Percentiles rank a stretch among this genome's conserved stretches.
Conservation (phyloP, 495 filamentous ascomycete genomes). For the Daldinia decipiens region DNA sequence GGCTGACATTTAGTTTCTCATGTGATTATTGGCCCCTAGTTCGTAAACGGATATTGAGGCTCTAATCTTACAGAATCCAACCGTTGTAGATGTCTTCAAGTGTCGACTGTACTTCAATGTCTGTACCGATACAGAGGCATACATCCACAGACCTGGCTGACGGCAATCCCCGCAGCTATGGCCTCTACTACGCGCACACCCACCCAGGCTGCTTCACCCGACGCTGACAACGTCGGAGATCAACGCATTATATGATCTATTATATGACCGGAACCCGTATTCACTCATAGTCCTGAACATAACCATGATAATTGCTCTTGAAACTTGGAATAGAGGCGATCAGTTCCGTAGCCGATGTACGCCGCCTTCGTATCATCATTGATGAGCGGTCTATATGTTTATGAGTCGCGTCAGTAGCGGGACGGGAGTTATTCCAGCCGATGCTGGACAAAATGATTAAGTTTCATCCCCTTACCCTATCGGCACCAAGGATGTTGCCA, state of each 20-base stretch:
- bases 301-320: slow-evolving; percentile 1
- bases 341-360: slow-evolving; percentile 5
- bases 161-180: slow-evolving; percentile 14
- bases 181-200: slow-evolving; percentile 6
- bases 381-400: not conserved
- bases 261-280: not conserved
- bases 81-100: not conserved
- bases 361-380: slow-evolving; percentile 13
- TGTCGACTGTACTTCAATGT: slow-evolving; percentile 22
- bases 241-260: slow-evolving; percentile 9
- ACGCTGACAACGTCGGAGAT: slow-evolving; percentile 2
- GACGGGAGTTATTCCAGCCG: not conserved
- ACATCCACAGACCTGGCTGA: slow-evolving; percentile 1
- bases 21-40: slow-evolving; percentile 8
- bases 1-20: slow-evolving; percentile 18
- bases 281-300: not conserved
- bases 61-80: slow-evolving; percentile 15
- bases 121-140: slow-evolving; percentile 24
- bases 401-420: not conserved
- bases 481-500: not conserved
- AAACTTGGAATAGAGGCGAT: slow-evolving; percentile 17
- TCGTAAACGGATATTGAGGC: slow-evolving; percentile 25
- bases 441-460: not conserved
- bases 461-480: slow-evolving; percentile 8
- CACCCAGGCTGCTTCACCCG: not conserved